phyloP scores from a whole-genome alignment of 2,329 filamentous ascomycete species.

The Curvularia sp. region DNA sequence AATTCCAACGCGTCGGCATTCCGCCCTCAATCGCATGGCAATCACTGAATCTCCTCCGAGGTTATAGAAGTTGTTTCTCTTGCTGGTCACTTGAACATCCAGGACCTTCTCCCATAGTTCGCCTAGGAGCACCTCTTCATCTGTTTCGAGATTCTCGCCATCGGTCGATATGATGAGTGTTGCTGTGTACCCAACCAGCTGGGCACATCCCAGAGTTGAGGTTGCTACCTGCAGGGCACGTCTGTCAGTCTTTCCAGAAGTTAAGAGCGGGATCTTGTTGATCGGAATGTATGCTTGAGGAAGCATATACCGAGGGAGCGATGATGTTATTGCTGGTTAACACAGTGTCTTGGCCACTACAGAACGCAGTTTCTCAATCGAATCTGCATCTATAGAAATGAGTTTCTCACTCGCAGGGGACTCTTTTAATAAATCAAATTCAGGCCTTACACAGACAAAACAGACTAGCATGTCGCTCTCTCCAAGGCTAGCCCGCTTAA shows the following conservation, averaged over 20 bases:
- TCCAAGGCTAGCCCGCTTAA: background rate
- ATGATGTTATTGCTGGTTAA: background rate
- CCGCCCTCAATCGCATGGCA: background rate
- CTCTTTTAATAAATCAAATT: background rate
- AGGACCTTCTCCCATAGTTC: background rate
- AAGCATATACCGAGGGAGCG: background rate
- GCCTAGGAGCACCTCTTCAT: background rate
- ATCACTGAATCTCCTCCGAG: background rate
- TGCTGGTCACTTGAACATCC: background rate
- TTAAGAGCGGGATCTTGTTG: background rate
- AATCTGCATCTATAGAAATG: background rate
- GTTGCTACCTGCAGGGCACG: background rate
- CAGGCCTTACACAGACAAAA: constrained; percentile 1
- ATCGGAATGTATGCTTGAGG: constrained; percentile 2
- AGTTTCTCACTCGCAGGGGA: background rate
- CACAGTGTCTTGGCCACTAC: constrained; percentile 1
- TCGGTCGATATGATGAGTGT: background rate
- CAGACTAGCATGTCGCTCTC: background rate
- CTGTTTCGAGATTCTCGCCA: background rate
- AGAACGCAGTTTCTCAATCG: background rate
- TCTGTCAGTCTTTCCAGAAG: background rate
- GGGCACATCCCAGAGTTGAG: background rate
- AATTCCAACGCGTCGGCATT: background rate
- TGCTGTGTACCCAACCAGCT: constrained; percentile 3
- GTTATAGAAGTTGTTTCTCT: background rate